These are phyloP conservation scores for Hortaea sp. DNA, from an alignment of 2,329 filamentous ascomycete species.

Conservation along the genomic window DNA sequence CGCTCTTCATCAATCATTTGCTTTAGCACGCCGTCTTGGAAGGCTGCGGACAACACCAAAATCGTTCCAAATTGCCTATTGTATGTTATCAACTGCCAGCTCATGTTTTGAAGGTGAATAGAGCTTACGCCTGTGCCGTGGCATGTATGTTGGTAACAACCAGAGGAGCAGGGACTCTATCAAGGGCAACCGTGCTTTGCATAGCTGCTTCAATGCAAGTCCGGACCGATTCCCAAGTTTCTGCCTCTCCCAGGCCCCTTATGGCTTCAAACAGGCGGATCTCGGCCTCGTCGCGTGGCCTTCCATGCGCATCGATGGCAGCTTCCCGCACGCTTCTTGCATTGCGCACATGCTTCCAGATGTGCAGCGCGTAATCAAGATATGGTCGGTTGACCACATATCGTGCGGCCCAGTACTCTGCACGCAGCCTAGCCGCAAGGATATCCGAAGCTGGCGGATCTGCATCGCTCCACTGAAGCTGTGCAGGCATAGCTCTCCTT, in stretches of 20 bases:
- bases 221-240: slow-evolving; percentile 21
- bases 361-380: slow-evolving; percentile 49
- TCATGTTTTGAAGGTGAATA: background rate
- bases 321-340: slow-evolving; percentile 14
- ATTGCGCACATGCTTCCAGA: slow-evolving; percentile 24
- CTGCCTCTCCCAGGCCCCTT: slow-evolving; percentile 15
- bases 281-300: slow-evolving; percentile 22
- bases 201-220: slow-evolving; percentile 64
- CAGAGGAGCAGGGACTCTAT: slow-evolving; percentile 55
- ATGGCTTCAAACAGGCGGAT: slow-evolving; percentile 27
- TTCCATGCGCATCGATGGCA: slow-evolving; percentile 21
- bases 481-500: slow-evolving; percentile 38
- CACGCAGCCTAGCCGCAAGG: slow-evolving; percentile 71
- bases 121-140: slow-evolving; percentile 84
- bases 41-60: slow-evolving; percentile 76
- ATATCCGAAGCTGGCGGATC: slow-evolving; percentile 68
- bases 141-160: slow-evolving; percentile 95
- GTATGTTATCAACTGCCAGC: slow-evolving; percentile 7
- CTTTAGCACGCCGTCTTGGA: slow-evolving; percentile 46
- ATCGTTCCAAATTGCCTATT: slow-evolving; percentile 91
- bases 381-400: slow-evolving; percentile 85
- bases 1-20: slow-evolving; percentile 46
- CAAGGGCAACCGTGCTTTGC: slow-evolving; percentile 76
- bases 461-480: slow-evolving; percentile 53
- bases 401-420: slow-evolving; percentile 87